Conservation (phyloP, 2,329 filamentous ascomycete genomes). For the Shiraia sp. region DNA sequence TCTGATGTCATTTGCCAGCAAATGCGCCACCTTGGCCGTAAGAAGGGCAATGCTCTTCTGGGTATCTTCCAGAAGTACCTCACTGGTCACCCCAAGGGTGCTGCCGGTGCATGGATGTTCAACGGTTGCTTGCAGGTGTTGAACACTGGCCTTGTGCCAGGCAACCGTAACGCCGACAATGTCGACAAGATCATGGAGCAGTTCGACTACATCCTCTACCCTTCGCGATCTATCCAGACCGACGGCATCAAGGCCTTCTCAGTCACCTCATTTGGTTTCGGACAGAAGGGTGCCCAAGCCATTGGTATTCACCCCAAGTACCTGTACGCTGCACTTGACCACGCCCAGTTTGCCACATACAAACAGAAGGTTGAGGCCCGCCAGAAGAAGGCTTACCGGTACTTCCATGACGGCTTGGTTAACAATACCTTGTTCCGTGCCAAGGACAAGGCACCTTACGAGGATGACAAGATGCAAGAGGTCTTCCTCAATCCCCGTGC, state of each 20-base stretch:
- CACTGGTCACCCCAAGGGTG: slow-evolving; percentile 98
- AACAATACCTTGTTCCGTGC: slow-evolving; percentile 98
- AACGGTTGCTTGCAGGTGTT: slow-evolving; percentile 96
- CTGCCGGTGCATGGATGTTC: slow-evolving; percentile 99
- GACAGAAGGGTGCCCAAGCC: slow-evolving; percentile 96
- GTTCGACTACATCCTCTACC: slow-evolving; percentile 97
- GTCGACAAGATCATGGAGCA: slow-evolving; percentile 95
- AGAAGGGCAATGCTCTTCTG: slow-evolving; percentile 93
- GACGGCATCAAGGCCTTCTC: slow-evolving; percentile 99
- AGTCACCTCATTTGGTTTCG: slow-evolving; percentile 98
- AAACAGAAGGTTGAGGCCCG: slow-evolving; percentile 84
- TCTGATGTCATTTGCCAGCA: slow-evolving; percentile 97
- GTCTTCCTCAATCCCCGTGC: slow-evolving; percentile 94
- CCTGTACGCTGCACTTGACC: slow-evolving; percentile 90
- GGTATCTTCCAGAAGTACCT: slow-evolving; percentile 99
- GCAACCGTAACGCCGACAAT: slow-evolving; percentile 98
- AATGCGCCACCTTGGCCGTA: slow-evolving; percentile 88
- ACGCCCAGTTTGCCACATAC: slow-evolving; percentile 80
- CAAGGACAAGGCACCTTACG: slow-evolving; percentile 89
- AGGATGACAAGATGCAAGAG: slow-evolving; percentile 79
- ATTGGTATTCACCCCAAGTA: slow-evolving; percentile 98
- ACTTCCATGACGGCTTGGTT: slow-evolving; percentile 97
- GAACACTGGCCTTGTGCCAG: slow-evolving; percentile 90
- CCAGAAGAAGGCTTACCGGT: slow-evolving; percentile 98
- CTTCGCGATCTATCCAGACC: slow-evolving; percentile 91